These are phyloP conservation scores for Aspergillus panamensis DNA, from an alignment of 495 filamentous ascomycete species.

Conservation along the genomic window DNA sequence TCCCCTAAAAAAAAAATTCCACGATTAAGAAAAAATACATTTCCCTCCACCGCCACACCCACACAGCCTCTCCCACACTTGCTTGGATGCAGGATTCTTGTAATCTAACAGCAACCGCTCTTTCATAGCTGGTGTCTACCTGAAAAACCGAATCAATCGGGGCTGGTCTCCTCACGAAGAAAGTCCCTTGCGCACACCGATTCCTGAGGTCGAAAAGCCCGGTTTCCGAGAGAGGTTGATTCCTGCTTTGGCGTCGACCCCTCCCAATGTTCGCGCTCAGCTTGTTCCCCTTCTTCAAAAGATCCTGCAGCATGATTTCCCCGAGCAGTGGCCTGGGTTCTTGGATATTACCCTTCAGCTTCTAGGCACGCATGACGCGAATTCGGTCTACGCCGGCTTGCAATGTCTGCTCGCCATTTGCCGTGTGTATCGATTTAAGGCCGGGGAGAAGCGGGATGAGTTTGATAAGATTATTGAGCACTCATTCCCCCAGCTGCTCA, in stretches of 20 bases:
- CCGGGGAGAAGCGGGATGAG: constrained; percentile 71
- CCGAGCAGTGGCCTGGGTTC: constrained; percentile 87
- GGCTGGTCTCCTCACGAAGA: constrained; percentile 83
- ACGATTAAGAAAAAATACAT: not conserved
- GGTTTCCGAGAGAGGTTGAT: constrained; percentile 81
- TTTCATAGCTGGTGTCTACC: constrained; percentile 81
- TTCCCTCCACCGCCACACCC: not conserved
- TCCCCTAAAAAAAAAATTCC: constrained; percentile 8
- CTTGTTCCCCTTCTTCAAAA: constrained; percentile 91
- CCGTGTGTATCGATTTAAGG: constrained; percentile 91
- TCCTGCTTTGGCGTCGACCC: constrained; percentile 78
- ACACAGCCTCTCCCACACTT: not conserved
- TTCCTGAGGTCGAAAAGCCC: constrained; percentile 86
- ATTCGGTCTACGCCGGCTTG: constrained; percentile 84
- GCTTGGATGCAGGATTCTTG: not conserved
- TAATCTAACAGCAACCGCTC: constrained; percentile 13
- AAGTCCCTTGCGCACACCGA: constrained; percentile 54
- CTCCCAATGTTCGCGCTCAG: constrained; percentile 77
- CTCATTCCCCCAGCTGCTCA: constrained; percentile 85
- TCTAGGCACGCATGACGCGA: constrained; percentile 74
- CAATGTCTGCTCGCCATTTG: constrained; percentile 93
- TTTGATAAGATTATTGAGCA: constrained; percentile 92
- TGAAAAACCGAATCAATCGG: constrained; percentile 93
- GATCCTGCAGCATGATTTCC: constrained; percentile 93
- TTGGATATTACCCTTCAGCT: constrained; percentile 86